These are phyloP conservation scores for Penicillium sp. DNA, from an alignment of 2,329 filamentous ascomycete species.

Conservation along the genomic window DNA sequence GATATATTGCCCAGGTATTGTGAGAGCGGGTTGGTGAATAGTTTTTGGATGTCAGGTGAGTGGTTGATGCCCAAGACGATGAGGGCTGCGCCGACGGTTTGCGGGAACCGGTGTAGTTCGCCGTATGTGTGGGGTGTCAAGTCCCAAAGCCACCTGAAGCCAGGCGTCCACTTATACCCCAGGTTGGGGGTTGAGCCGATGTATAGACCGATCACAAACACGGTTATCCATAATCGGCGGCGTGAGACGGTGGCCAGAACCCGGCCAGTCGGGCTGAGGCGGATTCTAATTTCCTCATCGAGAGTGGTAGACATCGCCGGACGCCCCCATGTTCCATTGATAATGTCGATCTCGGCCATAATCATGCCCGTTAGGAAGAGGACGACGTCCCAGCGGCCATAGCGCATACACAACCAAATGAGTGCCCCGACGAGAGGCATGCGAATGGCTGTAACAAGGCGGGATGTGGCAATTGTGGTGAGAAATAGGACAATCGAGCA, in stretches of 20 bases:
- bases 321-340: slow-evolving; percentile 36
- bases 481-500: slow-evolving; percentile 44
- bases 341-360: slow-evolving; percentile 43
- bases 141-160: slow-evolving; percentile 39
- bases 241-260: slow-evolving; percentile 22
- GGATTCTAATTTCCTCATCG: slow-evolving; percentile 21
- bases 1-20: slow-evolving; percentile 48
- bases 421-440: slow-evolving; percentile 32
- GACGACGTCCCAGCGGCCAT: slow-evolving; percentile 43
- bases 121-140: slow-evolving; percentile 41
- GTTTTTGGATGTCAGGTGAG: slow-evolving; percentile 38
- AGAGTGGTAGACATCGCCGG: slow-evolving; percentile 2
- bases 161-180: slow-evolving; percentile 40
- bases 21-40: slow-evolving; percentile 40
- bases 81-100: slow-evolving; percentile 41
- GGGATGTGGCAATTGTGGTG: slow-evolving; percentile 39
- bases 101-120: slow-evolving; percentile 44
- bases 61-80: slow-evolving; percentile 44
- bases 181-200: slow-evolving; percentile 42
- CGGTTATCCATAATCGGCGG: slow-evolving; percentile 33
- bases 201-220: slow-evolving; percentile 42
- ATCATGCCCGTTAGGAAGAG: slow-evolving; percentile 43
- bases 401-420: slow-evolving; percentile 40
- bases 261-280: slow-evolving; percentile 13
- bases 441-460: slow-evolving; percentile 32